Evolutionary conservation across 352 stramenopile genomes (phyloP).

Genomic region (Pythium aristosporum): DNA sequence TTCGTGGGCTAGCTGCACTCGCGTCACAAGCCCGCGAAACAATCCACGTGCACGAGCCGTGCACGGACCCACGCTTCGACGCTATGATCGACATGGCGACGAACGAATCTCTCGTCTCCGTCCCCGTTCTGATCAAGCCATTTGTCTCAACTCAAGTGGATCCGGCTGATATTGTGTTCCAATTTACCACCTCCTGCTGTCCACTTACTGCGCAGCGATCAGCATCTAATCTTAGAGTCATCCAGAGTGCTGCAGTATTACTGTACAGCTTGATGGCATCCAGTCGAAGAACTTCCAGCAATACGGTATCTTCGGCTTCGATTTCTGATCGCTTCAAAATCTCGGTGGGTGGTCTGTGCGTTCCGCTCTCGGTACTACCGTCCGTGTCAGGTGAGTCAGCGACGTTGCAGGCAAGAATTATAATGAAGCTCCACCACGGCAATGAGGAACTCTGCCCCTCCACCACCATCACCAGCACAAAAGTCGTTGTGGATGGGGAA

Average conservation of each 20-base stretch:
- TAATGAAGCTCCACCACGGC: conserved; percentile 6
- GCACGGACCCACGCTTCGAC: not conserved
- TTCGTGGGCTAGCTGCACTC: conserved; percentile 6
- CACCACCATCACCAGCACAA: conserved; percentile 1
- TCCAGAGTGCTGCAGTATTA: not conserved
- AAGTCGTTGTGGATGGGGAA: not conserved
- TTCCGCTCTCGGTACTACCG: not conserved
- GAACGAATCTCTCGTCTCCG: not conserved
- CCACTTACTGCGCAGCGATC: not conserved
- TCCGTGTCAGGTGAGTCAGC: not conserved
- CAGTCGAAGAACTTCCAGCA: no score
- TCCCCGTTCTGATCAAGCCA: conserved; percentile 1
- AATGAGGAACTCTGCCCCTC: not conserved
- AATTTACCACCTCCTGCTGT: not conserved
- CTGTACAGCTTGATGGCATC: not conserved
- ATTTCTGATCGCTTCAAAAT: not conserved
- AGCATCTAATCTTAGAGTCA: not conserved
- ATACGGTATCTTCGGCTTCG: not conserved
- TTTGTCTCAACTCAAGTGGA: not conserved
- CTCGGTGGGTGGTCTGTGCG: not conserved
- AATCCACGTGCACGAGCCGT: not conserved
- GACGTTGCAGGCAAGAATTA: not conserved
- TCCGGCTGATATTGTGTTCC: not conserved
- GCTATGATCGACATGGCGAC: conserved; percentile 2
- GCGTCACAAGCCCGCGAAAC: not conserved